Conservation (phyloP, 2,329 filamentous ascomycete genomes). For the Balansia obtecta region DNA sequence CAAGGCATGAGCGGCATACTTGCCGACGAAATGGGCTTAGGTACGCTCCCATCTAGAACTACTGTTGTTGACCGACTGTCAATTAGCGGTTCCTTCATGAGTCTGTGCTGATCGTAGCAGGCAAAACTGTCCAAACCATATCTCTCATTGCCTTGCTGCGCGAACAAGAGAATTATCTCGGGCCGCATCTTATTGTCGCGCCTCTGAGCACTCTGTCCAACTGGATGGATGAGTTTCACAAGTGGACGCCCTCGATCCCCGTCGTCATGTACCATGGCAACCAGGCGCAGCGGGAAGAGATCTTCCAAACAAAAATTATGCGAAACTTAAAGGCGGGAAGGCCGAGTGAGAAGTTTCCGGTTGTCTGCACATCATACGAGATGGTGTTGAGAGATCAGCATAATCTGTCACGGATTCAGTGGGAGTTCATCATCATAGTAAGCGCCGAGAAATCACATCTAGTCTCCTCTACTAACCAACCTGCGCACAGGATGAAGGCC, state of each 20-base stretch:
- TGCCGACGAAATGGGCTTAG: constrained; percentile 86
- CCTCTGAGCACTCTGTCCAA: constrained; percentile 87
- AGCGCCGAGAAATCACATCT: constrained; percentile 12
- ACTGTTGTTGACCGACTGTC: too few species aligned
- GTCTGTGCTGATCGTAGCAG: constrained; percentile 23
- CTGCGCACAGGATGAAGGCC: constrained; percentile 67
- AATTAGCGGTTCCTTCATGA: neutral
- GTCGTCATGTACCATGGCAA: constrained; percentile 85
- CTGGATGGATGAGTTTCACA: constrained; percentile 88
- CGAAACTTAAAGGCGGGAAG: constrained; percentile 50
- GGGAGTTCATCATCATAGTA: constrained; percentile 95
- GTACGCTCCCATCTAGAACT: constrained; percentile 20
- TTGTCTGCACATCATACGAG: constrained; percentile 91
- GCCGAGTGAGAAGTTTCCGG: constrained; percentile 59
- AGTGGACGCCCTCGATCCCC: constrained; percentile 81
- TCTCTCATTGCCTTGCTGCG: constrained; percentile 75
- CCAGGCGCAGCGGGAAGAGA: constrained; percentile 60
- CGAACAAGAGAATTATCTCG: constrained; percentile 70
- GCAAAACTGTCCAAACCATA: constrained; percentile 88
- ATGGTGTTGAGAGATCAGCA: constrained; percentile 88
- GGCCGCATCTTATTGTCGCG: constrained; percentile 82
- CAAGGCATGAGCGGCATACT: constrained; percentile 87
- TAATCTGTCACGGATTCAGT: constrained; percentile 69
- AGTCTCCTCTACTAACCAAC: neutral
- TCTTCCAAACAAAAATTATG: constrained; percentile 63